phyloP scores from a whole-genome alignment of 2,329 filamentous ascomycete species.

The Colletotrichum sp. region DNA sequence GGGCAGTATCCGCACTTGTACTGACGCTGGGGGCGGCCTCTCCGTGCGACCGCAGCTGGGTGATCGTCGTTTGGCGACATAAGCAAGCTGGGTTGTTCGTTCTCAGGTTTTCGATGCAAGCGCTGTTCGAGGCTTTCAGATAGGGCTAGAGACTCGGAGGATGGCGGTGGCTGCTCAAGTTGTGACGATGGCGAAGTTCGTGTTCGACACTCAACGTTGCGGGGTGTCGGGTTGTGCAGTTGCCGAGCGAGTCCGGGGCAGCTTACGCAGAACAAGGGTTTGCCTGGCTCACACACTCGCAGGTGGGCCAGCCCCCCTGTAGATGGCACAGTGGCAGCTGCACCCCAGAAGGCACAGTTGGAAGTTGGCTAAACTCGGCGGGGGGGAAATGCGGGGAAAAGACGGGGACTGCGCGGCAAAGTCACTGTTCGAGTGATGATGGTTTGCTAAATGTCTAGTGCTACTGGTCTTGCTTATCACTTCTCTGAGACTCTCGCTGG shows the following conservation, averaged over 20 bases:
- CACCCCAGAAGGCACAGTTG: not conserved
- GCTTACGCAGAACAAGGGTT: not conserved
- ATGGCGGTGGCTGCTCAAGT: not conserved
- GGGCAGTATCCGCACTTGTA: not conserved
- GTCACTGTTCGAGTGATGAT: not conserved
- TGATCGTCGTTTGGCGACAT: not conserved
- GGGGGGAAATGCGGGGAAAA: not conserved
- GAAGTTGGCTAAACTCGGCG: not conserved
- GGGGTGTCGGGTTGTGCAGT: not conserved
- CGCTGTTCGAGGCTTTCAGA: not conserved
- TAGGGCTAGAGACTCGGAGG: not conserved
- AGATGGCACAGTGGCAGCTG: not conserved
- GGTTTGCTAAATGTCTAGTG: not conserved
- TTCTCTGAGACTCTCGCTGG: not conserved
- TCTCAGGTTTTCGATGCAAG: not conserved
- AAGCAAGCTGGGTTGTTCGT: not conserved
- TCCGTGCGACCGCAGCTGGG: not conserved
- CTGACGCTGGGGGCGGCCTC: not conserved
- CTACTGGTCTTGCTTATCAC: not conserved
- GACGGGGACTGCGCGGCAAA: not conserved
- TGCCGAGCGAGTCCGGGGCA: not conserved
- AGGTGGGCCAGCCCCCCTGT: not conserved
- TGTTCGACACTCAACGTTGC: not conserved
- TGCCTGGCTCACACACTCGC: not conserved
- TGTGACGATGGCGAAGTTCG: not conserved